Evolutionary conservation across 345 rosid species (phyloP), one percentile per base, ranked within the genome.

Genomic region (Hibiscus mutabilis): DNA sequence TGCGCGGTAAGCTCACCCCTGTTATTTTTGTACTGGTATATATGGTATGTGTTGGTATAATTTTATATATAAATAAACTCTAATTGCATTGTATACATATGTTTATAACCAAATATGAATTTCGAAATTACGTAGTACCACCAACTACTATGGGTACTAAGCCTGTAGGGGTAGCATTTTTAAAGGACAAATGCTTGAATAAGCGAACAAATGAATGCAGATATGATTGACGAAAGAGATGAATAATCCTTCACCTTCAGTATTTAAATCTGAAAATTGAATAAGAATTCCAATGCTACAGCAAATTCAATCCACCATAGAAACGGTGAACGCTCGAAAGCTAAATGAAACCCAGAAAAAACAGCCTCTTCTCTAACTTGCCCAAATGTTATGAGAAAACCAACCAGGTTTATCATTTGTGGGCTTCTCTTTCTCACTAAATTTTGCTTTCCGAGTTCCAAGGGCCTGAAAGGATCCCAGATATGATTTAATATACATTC

Each of bases 231-330:
- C 1, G 22, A 0, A 19, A 19, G 11, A 2, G 24, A 53, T 53
- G 24, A 53, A 53, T 49, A 53, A 18, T 19, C 13, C 58, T 19
- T 19, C 25, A 19, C 24, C 24, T 53, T 18, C 11, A 53, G 24
- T 21, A 55, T 19, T 7, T 55, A 21, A 55, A 19, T 21, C 4
- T 55, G 25, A 9, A 55, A 21, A 19, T 19, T 19, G 27, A 55
- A 21, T 21, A 19, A 21, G 27, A 55, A 55, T 10, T 55, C 8
- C 15, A 66, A 81, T 46, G 62, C 75, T 66, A 73, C 73, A 74
- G 75, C 24, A 55, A 55, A 55, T 19, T 35, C 40, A 75, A 65
- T 70, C 71, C 77, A 77, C 68, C 53, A 58, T 31, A 53, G 61
- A 69, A 66, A 68, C 56, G 75, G 71, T 3, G 58, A 55, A 46